Base-by-base conservation (phyloP, 352 stramenopile genomes). In the Phytophthora aleatoria region DNA sequence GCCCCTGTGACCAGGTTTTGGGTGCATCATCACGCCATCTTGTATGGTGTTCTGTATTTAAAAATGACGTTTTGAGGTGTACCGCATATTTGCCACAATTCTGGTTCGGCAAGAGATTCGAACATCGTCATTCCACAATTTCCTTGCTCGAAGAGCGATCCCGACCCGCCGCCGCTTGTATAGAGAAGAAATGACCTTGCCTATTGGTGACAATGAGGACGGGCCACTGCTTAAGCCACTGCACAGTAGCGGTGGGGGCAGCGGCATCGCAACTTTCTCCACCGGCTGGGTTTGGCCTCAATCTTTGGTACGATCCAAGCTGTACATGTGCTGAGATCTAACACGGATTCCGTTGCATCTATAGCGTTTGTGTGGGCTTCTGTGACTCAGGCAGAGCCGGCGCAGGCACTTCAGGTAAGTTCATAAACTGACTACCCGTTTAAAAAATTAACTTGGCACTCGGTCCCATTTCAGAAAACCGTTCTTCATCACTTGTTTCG, bases 401-500 rank as follows among this genome's bases (percentile, higher is more conserved):
- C 35, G 12, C 35, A 41, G 35, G 35, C 35, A 41, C 35, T 41
- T 41, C 35, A 41, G 35, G 35, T n/a, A 9, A n/a, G 35, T n/a
- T 41, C 5, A 15, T 41, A 41, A 3, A 15, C 35, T 5, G 5
- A 15, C n/a, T n/a, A 41, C 5, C 12, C 5, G 4, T 3, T n/a
- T 41, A 1, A 15, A 5, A 41, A 41, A 41, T 11, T n/a, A n/a
- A 41, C 35, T 3, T 11, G 5, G 12, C 12, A 41, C 35, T 16
- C 35, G 35, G n/a, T 15, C 39, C 36, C 28, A 53, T 15, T 61
- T 61, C 42, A 45, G n/a, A 7, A 61, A 61, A 30, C 54, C 42
- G 15, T 61, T 61, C 15, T 61, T 61, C 54, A 57, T 57, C 26
- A 57, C 45, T 11, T 57, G 35, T 45, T 20, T 57, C n/a, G 57